Conservation (phyloP, 768 basidiomycete genomes). For the Coprinopsis sp. region DNA sequence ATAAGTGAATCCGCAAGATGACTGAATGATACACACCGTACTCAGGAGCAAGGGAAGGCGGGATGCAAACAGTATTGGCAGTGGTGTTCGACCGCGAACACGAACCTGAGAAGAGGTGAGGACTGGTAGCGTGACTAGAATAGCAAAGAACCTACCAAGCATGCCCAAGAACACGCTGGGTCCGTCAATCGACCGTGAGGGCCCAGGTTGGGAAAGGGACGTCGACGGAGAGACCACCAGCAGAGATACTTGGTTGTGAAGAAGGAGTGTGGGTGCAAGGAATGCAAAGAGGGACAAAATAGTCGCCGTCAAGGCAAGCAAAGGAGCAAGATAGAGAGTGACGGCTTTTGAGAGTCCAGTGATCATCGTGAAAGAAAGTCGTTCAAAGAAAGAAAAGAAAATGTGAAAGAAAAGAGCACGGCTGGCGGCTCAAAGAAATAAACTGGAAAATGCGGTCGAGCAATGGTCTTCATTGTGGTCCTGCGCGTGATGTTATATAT, state of each 20-base stretch:
- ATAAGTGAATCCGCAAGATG: neutral
- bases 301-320: conserved; percentile 61
- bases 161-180: conserved; percentile 64
- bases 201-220: conserved; percentile 25
- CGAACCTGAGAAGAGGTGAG: conserved; percentile 46
- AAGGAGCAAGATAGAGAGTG: conserved; percentile 62
- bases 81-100: conserved; percentile 51
- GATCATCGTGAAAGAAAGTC: conserved; percentile 48
- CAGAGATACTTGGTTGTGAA: conserved; percentile 60
- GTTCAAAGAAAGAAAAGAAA: conserved; percentile 1
- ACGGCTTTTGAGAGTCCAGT: conserved; percentile 63
- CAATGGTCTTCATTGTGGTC: neutral
- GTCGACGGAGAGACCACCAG: conserved; percentile 59
- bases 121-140: neutral
- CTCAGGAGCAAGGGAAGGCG: conserved; percentile 46
- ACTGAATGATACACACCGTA: conserved; percentile 46
- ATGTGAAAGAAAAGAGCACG: neutral
- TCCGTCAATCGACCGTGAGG: conserved; percentile 47
- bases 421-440: conserved; percentile 4
- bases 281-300: conserved; percentile 64
- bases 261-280: conserved; percentile 58
- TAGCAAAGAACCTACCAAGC: conserved; percentile 41
- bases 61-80: conserved; percentile 51
- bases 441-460: conserved; percentile 1
- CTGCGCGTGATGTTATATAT: neutral